Base-by-base conservation (phyloP, 495 filamentous ascomycete species). In the Xylaria cubensis region DNA sequence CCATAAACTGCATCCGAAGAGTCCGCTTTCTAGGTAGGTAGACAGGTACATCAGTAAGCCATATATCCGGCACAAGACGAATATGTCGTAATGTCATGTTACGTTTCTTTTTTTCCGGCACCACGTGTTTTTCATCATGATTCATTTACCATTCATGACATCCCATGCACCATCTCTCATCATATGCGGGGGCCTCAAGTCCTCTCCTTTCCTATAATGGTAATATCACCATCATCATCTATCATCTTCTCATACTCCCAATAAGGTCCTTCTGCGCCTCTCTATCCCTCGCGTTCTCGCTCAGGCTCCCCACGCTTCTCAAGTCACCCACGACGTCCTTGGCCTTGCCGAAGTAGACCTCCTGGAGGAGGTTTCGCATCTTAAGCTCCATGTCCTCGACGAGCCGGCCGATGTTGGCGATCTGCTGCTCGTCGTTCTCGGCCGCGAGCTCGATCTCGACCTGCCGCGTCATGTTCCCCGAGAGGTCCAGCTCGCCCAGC, bases 301-400 rank as follows among this genome's bases (percentile, higher is more conserved):
- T 95, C 78, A 99, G 84, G 44, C 92, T 88, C 46, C 88, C 88
- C 73, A 98, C 89, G 92, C 96, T 98, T 78, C 96, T 88, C 78
- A 99, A 86, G 80, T 98, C 95, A 42, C 95, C 96, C n/a, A 99
- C 95, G 4, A 99, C 94, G 82, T 99, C 96, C 87, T 95, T 98
- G 13, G 96, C 96, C 86, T 99, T 99, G 72, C 96, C 96, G 81
- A 99, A 99, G 83, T 99, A 99, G 63, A 99, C 96, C 84, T 99
- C 96, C 86, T 98, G 97, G 79, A 99, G 86, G 82, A 98, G 81
- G 80, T 98, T 99, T 63, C 96, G 90, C 97, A 99, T 99, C 89
- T 98, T 97, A 80, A 97, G 87, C 84, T 99, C 96, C 95, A 99
- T 98, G 84, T 99, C 97, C 86, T 99, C 96, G 59, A 99, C 95